Conservation (phyloP, 306 rosid genomes). For the Prosopis cineraria region DNA sequence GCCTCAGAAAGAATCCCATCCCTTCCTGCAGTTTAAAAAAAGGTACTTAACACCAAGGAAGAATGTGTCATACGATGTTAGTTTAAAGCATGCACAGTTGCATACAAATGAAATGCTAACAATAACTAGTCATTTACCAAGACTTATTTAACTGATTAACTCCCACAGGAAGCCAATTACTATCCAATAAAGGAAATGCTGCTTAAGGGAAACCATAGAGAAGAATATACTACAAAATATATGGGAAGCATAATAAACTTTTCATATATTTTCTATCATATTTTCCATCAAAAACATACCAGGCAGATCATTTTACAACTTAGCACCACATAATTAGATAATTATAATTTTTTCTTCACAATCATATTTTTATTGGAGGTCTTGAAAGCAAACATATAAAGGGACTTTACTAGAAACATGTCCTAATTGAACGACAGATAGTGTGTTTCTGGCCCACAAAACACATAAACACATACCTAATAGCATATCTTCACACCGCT, state of each 20-base stretch:
- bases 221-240: conserved; percentile 12
- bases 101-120: conserved; percentile 20
- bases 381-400: neutral
- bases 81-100: conserved; percentile 25
- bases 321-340: neutral
- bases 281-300: neutral
- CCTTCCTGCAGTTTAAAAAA: conserved; percentile 49
- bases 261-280: neutral
- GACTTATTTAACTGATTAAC: neutral
- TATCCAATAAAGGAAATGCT: neutral
- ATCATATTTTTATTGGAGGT: neutral
- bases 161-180: neutral
- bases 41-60: conserved; percentile 15
- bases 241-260: conserved; percentile 9
- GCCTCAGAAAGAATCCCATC: conserved; percentile 85
- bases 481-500: conserved; percentile 90
- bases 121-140: neutral
- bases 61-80: neutral
- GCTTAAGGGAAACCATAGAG: neutral
- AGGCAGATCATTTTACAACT: neutral
- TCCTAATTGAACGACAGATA: conserved; percentile 1
- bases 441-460: conserved; percentile 18
- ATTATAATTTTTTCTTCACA: neutral
- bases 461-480: conserved; percentile 48
- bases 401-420: neutral